These are phyloP conservation scores for Testicularia cyperi DNA, from an alignment of 1,284 basidiomycete species.

Conservation along the genomic window DNA sequence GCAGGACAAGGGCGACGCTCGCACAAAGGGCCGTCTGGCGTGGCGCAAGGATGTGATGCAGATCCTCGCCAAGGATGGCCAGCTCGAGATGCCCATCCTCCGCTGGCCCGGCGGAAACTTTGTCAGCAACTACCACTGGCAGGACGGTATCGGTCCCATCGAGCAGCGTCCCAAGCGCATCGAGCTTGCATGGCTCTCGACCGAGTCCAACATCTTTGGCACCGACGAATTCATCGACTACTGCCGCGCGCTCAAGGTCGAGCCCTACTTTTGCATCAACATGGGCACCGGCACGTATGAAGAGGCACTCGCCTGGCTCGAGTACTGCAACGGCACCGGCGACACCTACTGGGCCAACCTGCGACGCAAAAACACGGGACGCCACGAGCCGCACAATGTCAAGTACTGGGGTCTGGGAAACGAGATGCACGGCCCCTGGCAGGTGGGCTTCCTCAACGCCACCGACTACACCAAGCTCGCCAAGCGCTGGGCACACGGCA, in stretches of 20 bases:
- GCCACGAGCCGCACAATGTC: conserved; percentile 67
- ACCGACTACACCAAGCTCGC: conserved; percentile 68
- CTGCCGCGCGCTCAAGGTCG: conserved; percentile 62
- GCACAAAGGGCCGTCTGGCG: conserved; percentile 60
- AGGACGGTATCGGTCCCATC: conserved; percentile 69
- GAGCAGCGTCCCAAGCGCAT: conserved; percentile 66
- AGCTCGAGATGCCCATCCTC: conserved; percentile 67
- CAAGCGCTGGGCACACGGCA: conserved; percentile 69
- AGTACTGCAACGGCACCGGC: conserved; percentile 68
- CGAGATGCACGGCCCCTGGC: conserved; percentile 68
- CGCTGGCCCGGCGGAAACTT: conserved; percentile 67
- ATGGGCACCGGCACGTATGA: conserved; percentile 70
- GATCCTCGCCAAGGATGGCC: conserved; percentile 62
- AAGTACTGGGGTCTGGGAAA: conserved; percentile 63
- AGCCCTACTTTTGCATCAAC: conserved; percentile 70
- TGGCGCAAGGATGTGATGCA: conserved; percentile 68
- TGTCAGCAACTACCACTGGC: conserved; percentile 70
- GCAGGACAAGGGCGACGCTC: conserved; percentile 42
- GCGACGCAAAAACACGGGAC: conserved; percentile 66
- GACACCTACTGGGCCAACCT: conserved; percentile 69
- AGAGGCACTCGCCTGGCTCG: conserved; percentile 70
- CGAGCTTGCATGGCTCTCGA: conserved; percentile 70
- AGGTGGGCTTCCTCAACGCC: conserved; percentile 69
- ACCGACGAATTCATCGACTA: conserved; percentile 67
- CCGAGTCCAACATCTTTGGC: conserved; percentile 70